Evolutionary conservation across 441 rosid species (phyloP).

Genomic region (Sinapis alba): DNA sequence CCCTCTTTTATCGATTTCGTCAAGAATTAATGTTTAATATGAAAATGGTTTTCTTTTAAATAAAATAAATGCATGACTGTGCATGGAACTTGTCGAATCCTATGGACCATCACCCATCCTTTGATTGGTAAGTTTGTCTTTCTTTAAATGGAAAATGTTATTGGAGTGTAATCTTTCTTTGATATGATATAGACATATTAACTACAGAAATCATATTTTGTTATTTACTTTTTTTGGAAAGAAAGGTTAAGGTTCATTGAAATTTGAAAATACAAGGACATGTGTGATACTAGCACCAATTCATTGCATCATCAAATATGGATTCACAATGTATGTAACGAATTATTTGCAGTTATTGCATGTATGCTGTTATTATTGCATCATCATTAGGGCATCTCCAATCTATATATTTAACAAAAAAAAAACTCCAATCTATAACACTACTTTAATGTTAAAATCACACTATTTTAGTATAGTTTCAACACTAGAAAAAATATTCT

Average conservation of each 20-base stretch:
- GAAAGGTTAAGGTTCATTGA: background rate
- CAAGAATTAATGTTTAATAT: background rate
- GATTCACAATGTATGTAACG: background rate
- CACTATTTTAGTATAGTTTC: no score
- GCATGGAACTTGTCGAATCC: background rate
- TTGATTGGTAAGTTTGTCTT: constrained; percentile 8
- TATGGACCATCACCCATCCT: background rate
- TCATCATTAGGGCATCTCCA: no score
- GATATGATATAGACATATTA: background rate
- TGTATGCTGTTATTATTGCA: no score
- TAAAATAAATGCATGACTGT: no score
- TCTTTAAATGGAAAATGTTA: constrained; percentile 2
- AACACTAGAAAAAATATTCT: no score
- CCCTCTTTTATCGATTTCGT: constrained; percentile 12
- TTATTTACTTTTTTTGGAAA: background rate
- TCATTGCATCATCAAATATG: background rate
- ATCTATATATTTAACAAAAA: no score
- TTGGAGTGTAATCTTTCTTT: background rate
- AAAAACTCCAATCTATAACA: no score
- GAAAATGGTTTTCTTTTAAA: background rate
- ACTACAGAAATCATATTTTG: background rate
- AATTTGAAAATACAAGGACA: background rate
- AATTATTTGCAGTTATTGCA: background rate
- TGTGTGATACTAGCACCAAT: background rate
- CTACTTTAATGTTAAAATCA: no score